phyloP scores from a whole-genome alignment of 2,329 filamentous ascomycete species.

The Fusarium nygamai region DNA sequence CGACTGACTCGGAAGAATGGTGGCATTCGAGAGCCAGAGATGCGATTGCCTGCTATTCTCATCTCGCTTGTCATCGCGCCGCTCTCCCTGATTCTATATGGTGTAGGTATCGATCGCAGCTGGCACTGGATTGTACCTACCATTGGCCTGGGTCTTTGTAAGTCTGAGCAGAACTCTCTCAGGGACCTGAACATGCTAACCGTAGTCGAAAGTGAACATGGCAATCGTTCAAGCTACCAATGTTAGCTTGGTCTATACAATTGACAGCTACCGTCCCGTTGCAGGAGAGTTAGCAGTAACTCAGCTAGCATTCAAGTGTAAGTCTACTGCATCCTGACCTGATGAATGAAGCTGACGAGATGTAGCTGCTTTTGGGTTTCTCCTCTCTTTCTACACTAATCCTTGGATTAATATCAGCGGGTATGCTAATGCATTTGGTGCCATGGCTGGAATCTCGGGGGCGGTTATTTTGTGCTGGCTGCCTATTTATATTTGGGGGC shows the following conservation, averaged over 20 bases:
- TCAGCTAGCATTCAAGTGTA: conserved; percentile 64
- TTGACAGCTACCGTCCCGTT: conserved; percentile 67
- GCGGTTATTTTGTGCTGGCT: neutral
- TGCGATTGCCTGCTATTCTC: conserved; percentile 65
- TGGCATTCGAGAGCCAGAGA: conserved; percentile 67
- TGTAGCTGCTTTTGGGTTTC: conserved; percentile 64
- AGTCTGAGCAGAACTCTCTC: fast-evolving
- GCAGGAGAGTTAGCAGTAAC: conserved; percentile 65
- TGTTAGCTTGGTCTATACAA: conserved; percentile 65
- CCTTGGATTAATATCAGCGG: conserved; percentile 63
- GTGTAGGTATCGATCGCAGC: conserved; percentile 57
- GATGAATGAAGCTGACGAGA: neutral
- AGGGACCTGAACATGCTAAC: neutral
- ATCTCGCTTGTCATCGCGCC: conserved; percentile 62
- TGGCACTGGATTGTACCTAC: conserved; percentile 67
- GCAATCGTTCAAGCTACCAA: conserved; percentile 66
- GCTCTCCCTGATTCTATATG: conserved; percentile 56
- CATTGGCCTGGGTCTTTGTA: conserved; percentile 60
- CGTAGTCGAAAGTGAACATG: conserved; percentile 55
- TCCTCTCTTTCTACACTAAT: conserved; percentile 69
- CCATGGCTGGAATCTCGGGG: conserved; percentile 59
- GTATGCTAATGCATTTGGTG: conserved; percentile 62
- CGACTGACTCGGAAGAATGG: conserved; percentile 61
- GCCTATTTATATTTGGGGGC: neutral
- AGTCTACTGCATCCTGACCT: conserved; percentile 26